Evolutionary conservation across 176 grass and related monocot genomes (phyloP).

Genomic region (Rhynchospora tenuis): DNA sequence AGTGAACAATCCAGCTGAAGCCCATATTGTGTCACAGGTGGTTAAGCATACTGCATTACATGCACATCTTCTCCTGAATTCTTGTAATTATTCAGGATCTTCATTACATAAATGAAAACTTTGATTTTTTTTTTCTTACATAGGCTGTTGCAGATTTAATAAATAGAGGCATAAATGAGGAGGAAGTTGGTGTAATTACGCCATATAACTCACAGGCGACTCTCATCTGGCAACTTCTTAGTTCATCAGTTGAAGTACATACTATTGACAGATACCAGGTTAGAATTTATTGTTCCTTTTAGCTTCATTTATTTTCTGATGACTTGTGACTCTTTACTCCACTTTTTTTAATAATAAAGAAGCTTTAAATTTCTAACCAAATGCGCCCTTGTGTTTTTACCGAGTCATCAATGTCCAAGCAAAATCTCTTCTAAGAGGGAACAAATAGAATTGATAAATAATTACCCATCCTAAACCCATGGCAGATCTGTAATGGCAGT

Average conservation of each 20-base stretch:
- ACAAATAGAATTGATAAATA: not conserved
- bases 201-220: constrained; percentile 91
- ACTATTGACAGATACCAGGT: constrained; percentile 99
- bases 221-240: constrained; percentile 63
- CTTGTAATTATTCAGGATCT: not conserved
- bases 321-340: not conserved
- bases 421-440: not conserved
- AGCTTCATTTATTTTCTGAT: not conserved
- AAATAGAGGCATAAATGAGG: constrained; percentile 59
- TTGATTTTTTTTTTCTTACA: constrained; percentile 8
- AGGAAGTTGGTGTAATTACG: constrained; percentile 85
- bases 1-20: constrained; percentile 74
- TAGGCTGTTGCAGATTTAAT: constrained; percentile 67
- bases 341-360: constrained; percentile 22
- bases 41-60: not conserved
- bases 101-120: not conserved
- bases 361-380: not conserved
- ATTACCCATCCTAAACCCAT: no score
- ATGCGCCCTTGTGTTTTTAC: constrained; percentile 14
- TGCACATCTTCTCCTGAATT: constrained; percentile 10
- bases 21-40: constrained; percentile 78
- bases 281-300: not conserved
- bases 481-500: no score
- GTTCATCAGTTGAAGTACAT: constrained; percentile 79
- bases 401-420: not conserved